A percentile compares a stretch with the other conserved stretches of the same genome.
Evolutionary conservation across 116 monocot genomes (phyloP).

Genomic region (Posidonia oceanica): DNA sequence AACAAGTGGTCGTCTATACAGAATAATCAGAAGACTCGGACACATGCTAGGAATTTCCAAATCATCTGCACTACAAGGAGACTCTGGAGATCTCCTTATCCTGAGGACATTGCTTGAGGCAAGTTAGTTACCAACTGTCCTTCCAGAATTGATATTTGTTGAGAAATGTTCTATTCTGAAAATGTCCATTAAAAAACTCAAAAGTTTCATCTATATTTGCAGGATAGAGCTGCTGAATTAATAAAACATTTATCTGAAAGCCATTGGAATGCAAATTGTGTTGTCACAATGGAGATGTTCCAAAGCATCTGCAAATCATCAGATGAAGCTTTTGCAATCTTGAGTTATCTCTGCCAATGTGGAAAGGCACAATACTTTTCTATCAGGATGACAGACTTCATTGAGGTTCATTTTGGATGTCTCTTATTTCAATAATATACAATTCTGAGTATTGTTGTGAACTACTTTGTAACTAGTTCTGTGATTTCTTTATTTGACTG

Average conservation of each 20-base stretch:
- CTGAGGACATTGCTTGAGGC: constrained; percentile 59
- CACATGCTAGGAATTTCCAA: constrained; percentile 25
- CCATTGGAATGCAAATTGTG: constrained; percentile 68
- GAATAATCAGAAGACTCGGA: constrained; percentile 39
- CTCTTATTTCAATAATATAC: background rate
- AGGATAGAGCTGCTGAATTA: constrained; percentile 56
- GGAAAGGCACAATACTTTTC: constrained; percentile 59
- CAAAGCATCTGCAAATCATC: constrained; percentile 33
- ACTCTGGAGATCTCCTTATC: constrained; percentile 36
- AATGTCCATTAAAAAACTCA: background rate
- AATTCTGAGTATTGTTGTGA: background rate
- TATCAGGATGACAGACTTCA: constrained; percentile 35
- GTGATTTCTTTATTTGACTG: background rate
- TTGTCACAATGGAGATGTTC: constrained; percentile 58
- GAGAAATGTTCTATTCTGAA: background rate
- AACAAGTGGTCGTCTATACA: constrained; percentile 40
- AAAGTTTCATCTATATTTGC: constrained; percentile 3
- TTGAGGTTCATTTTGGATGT: constrained; percentile 39
- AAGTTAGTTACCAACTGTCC: background rate
- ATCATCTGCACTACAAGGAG: constrained; percentile 18
- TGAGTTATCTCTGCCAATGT: constrained; percentile 46
- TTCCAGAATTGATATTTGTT: background rate
- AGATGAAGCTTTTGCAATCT: constrained; percentile 41
- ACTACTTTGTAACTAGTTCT: background rate
- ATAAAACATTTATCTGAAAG: constrained; percentile 35